Percentiles rank a stretch among this genome's conserved stretches.
These are phyloP conservation scores for Allodekkera sacchari DNA, from an alignment of 805 yeast species.

Conservation along the genomic window DNA sequence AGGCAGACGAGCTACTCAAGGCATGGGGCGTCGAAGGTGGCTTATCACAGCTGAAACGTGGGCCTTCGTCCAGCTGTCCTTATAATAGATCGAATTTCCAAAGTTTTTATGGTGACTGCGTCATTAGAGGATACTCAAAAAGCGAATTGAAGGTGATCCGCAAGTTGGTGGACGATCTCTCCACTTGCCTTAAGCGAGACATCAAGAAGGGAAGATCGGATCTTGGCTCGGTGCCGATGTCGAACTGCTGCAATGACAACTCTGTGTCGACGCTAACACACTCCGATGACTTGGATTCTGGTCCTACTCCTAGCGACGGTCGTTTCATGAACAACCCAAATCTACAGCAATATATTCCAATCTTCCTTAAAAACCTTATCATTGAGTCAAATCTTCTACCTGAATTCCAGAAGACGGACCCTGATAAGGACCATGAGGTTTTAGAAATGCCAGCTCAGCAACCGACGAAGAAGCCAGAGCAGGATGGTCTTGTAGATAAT, in stretches of 20 bases:
- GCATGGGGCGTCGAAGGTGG: not conserved
- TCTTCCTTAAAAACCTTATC: slow-evolving; percentile 20
- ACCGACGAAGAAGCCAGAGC: slow-evolving; percentile 4
- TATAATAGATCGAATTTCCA: slow-evolving; percentile 2
- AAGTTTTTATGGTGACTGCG: slow-evolving; percentile 4
- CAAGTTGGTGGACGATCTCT: not conserved
- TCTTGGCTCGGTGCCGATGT: no score
- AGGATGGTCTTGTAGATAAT: slow-evolving; percentile 7
- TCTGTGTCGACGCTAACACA: no score
- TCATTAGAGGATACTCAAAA: slow-evolving; percentile 1
- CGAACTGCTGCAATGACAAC: no score
- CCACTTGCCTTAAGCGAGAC: not conserved
- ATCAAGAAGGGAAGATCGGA: no score
- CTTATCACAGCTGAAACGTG: no score
- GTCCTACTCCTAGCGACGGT: slow-evolving; percentile 6
- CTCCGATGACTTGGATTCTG: no score
- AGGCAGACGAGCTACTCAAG: slow-evolving; percentile 1
- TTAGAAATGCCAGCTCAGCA: no score
- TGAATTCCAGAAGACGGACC: slow-evolving; percentile 8
- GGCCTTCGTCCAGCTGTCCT: no score
- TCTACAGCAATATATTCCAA: slow-evolving; percentile 22
- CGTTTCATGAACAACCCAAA: slow-evolving; percentile 23
- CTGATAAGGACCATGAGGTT: slow-evolving; percentile 5
- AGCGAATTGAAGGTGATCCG: not conserved
- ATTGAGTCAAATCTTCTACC: slow-evolving; percentile 17